Base-by-base conservation (phyloP, 148 eudicot species). In the Vaccinium darrowii region DNA sequence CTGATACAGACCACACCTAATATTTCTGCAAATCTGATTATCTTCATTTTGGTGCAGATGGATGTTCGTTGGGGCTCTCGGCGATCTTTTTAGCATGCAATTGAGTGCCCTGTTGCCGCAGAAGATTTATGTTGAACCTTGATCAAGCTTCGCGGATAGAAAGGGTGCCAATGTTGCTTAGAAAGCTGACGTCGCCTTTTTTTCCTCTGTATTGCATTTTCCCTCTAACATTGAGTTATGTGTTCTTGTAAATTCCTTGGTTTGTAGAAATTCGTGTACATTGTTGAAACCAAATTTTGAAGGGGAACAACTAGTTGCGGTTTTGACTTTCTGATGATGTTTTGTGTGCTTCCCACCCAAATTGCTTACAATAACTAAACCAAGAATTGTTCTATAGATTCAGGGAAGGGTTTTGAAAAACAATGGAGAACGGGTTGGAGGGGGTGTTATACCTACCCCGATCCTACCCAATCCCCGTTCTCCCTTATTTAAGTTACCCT, bases 41-140 rank as follows among this genome's bases (percentile, higher is more conserved):
- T 82, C 25, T 39, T 8, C 74, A 8, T 53, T 30, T 23, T 85
- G 76, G 7, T 84, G 67, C 93, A 96, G 99, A 96, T 93, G 97
- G 95, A 94, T 86, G 95, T 96, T 78, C 99, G 97, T 54, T n/a
- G 94, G 94, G 77, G 97, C 99, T 15, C 89, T 96, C 49, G 94
- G 97, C 14, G 95, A 94, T 85, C 94, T 96, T 86, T 94, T 93
- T 89, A 91, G 91, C 84, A 88, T 81, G 90, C 99, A 96, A 69
- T 88, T 96, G 86, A 92, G 83, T 19, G 69, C 90, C 43, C 81
- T 95, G 19, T 79, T 95, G 84, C 91, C 94, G 78, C 81, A 89
- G 91, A 50, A 49, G 87, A 82, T 51, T 79, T 87, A 49, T 80
- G 82, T 65, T 72, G 82, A 53, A 30, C 43, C 39, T 63, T 82